These are phyloP conservation scores for Nyssa sinensis DNA, from an alignment of 148 eudicot genomes.

Conservation along the genomic window DNA sequence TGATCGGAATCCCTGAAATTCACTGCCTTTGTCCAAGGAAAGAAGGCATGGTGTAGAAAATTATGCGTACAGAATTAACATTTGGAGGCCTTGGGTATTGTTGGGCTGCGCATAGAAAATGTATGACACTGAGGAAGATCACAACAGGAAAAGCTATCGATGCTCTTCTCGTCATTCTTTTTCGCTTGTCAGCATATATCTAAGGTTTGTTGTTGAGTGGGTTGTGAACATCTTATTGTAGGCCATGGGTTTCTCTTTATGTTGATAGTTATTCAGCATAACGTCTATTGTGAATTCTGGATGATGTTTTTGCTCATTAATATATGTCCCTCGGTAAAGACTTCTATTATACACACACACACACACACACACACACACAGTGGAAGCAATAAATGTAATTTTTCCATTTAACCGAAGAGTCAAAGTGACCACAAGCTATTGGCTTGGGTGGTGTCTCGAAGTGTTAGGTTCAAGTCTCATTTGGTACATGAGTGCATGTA, in stretches of 20 bases:
- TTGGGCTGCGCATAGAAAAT: not conserved
- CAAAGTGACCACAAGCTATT: too few species aligned
- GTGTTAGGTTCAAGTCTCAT: too few species aligned
- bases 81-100: not conserved
- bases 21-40: not conserved
- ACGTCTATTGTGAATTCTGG: not conserved
- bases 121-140: not conserved
- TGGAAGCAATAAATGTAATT: too few species aligned
- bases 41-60: not conserved
- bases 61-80: slow-evolving; percentile 3
- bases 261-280: not conserved
- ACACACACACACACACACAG: too few species aligned
- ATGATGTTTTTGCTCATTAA: not conserved
- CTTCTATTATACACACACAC: too few species aligned
- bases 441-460: too few species aligned
- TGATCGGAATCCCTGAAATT: not conserved
- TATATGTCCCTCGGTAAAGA: too few species aligned
- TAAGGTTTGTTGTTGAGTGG: slow-evolving; percentile 3
- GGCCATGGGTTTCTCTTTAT: slow-evolving; percentile 10
- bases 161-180: not conserved
- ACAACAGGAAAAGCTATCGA: not conserved
- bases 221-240: not conserved
- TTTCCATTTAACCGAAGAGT: too few species aligned
- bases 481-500: too few species aligned
- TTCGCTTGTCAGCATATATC: not conserved